Conservation (phyloP, 441 rosid species). For the Populus trichocarpa region DNA sequence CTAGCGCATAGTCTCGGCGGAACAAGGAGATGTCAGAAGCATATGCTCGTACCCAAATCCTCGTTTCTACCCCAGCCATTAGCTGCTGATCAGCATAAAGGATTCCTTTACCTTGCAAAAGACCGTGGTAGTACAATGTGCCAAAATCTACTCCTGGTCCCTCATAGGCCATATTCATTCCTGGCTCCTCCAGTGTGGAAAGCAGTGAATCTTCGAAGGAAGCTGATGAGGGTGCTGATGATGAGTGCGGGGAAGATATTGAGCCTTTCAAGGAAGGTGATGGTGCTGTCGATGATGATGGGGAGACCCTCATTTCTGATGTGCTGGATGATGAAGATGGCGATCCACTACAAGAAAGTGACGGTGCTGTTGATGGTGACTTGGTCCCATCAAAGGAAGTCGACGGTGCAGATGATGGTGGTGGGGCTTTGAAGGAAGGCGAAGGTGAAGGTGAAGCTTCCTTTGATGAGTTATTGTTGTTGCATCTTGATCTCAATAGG, state of each 20-base stretch:
- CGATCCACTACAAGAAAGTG: neutral
- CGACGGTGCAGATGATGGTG: conserved; percentile 1
- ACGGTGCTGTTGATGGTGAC: neutral
- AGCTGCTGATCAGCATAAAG: conserved; percentile 69
- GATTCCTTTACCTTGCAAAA: conserved; percentile 57
- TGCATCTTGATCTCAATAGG: conserved; percentile 48
- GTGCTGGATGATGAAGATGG: neutral
- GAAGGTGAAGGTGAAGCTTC: neutral
- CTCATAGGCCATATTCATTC: conserved; percentile 43
- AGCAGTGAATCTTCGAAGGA: conserved; percentile 13
- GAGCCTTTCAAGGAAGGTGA: neutral
- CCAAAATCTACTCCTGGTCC: conserved; percentile 55
- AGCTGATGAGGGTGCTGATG: conserved; percentile 15
- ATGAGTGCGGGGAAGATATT: conserved; percentile 4
- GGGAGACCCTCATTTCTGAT: neutral
- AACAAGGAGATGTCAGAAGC: conserved; percentile 56
- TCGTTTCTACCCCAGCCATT: conserved; percentile 49
- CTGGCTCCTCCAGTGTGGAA: conserved; percentile 26
- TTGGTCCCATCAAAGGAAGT: conserved; percentile 1
- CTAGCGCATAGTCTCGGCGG: conserved; percentile 47
- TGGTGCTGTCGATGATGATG: neutral
- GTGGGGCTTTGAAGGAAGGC: neutral
- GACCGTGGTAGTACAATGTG: conserved; percentile 44
- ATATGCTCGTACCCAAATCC: conserved; percentile 61
- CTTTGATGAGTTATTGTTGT: neutral